These are phyloP conservation scores for Candida sanyaensis DNA, from an alignment of 1,139 yeast genomes.

Conservation along the genomic window DNA sequence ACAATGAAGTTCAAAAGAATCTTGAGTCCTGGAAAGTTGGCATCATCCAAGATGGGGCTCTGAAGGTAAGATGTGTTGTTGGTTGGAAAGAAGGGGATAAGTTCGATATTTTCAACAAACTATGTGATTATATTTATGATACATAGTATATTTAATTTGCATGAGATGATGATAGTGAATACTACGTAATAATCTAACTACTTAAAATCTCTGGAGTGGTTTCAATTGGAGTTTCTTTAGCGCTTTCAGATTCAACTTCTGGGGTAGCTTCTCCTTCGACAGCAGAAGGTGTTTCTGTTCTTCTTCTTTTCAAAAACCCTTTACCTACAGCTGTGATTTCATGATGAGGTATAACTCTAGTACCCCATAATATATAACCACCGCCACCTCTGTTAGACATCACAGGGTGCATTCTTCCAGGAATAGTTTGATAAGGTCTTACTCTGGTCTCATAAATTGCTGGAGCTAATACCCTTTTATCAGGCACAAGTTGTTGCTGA, in stretches of 20 bases:
- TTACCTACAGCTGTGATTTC: conserved; percentile 58
- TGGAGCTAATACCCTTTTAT: conserved; percentile 78
- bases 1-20: conserved; percentile 10
- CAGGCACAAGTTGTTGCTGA: conserved; percentile 65
- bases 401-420: conserved; percentile 91
- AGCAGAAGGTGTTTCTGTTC: conserved; percentile 19
- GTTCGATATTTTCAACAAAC: conserved; percentile 8
- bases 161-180: background rate
- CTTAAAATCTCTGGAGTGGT: conserved; percentile 1
- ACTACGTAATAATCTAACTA: background rate
- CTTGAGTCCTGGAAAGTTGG: conserved; percentile 29
- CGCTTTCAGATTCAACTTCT: background rate
- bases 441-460: conserved; percentile 81
- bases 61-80: conserved; percentile 38
- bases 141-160: background rate
- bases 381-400: conserved; percentile 96
- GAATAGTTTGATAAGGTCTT: conserved; percentile 86
- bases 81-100: conserved; percentile 29
- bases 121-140: conserved; percentile 13
- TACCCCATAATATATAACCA: conserved; percentile 81
- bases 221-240: conserved; percentile 2
- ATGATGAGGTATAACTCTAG: conserved; percentile 74
- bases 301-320: conserved; percentile 42
- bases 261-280: conserved; percentile 1
- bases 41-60: conserved; percentile 27